These are phyloP conservation scores for Naumovozyma dairenensis DNA, from an alignment of 805 yeast genomes.

Conservation along the genomic window DNA sequence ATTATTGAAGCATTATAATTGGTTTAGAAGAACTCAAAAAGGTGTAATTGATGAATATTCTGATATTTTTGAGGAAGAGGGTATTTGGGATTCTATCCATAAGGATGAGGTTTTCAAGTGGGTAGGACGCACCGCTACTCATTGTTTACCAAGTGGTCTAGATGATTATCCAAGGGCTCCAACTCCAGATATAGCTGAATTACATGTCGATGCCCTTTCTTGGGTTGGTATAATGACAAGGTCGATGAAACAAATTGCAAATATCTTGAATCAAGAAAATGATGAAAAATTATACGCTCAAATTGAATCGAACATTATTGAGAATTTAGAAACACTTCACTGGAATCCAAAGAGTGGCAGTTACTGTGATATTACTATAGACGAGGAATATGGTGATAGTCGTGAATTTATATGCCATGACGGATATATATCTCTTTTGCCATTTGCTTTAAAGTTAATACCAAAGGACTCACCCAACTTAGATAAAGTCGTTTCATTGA, in stretches of 20 bases:
- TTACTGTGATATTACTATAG: constrained; percentile 78
- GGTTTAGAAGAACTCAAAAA: constrained; percentile 74
- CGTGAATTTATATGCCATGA: constrained; percentile 62
- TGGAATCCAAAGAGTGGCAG: constrained; percentile 62
- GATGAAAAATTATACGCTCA: constrained; percentile 47
- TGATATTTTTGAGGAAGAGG: constrained; percentile 20
- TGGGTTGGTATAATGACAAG: constrained; percentile 94
- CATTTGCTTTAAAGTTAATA: constrained; percentile 66
- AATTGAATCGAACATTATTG: constrained; percentile 46
- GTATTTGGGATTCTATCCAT: constrained; percentile 32
- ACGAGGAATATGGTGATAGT: constrained; percentile 53
- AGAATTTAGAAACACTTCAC: constrained; percentile 63
- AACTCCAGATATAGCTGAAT: constrained; percentile 76
- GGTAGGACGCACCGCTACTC: constrained; percentile 82
- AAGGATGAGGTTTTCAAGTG: constrained; percentile 69
- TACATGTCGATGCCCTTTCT: constrained; percentile 78
- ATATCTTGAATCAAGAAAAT: constrained; percentile 43
- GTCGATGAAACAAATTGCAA: constrained; percentile 67
- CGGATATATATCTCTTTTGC: constrained; percentile 82
- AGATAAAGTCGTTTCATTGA: constrained; percentile 41
- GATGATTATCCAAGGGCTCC: constrained; percentile 90
- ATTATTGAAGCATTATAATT: constrained; percentile 64
- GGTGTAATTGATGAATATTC: constrained; percentile 70
- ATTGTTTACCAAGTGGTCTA: constrained; percentile 84
- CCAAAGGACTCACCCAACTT: constrained; percentile 40